phyloP scores from a whole-genome alignment of 1,284 basidiomycete genomes.

The Boletus mariae region DNA sequence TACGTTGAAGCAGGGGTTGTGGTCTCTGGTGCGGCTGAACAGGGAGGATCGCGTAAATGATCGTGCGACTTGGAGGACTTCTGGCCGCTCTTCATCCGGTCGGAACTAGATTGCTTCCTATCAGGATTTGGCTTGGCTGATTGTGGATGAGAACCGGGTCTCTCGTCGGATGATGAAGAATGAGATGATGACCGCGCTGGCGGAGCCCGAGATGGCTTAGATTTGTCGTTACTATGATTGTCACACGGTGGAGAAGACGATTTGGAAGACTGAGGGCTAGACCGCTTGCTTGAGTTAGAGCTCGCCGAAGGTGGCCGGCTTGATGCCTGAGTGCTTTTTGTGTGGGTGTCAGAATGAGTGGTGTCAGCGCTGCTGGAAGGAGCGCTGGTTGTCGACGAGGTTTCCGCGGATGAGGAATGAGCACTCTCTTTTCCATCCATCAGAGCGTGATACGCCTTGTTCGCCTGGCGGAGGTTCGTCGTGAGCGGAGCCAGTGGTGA shows the following conservation, averaged over 20 bases:
- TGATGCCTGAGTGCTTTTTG: slow-evolving; percentile 25
- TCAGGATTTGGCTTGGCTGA: slow-evolving; percentile 12
- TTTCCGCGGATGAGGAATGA: slow-evolving; percentile 26
- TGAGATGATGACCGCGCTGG: slow-evolving; percentile 10
- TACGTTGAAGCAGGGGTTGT: slow-evolving; percentile 9
- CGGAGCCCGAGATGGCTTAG: slow-evolving; percentile 12
- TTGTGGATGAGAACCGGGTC: slow-evolving; percentile 14
- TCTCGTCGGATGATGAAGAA: slow-evolving; percentile 10
- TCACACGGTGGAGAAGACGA: slow-evolving; percentile 13
- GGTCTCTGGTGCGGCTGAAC: slow-evolving; percentile 9
- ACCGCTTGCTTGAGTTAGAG: slow-evolving; percentile 28
- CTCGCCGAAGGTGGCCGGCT: slow-evolving; percentile 32
- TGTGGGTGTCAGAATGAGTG: slow-evolving; percentile 21
- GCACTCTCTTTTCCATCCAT: slow-evolving; percentile 74
- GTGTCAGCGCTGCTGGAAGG: slow-evolving; percentile 18
- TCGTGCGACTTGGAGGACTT: slow-evolving; percentile 23
- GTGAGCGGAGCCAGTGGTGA: slow-evolving; percentile 21
- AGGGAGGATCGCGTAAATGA: slow-evolving; percentile 20
- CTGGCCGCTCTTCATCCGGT: slow-evolving; percentile 15
- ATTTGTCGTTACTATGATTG: slow-evolving; percentile 5
- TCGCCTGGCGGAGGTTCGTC: slow-evolving; percentile 20
- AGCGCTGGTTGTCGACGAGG: slow-evolving; percentile 23
- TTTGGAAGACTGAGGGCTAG: slow-evolving; percentile 9
- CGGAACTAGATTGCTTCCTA: slow-evolving; percentile 14
- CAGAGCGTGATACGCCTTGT: slow-evolving; percentile 50